A percentile compares a stretch with the other conserved stretches of the same genome.
These are phyloP conservation scores for Oryza australiensis DNA, from an alignment of 176 grass and related monocot species.

Conservation along the genomic window DNA sequence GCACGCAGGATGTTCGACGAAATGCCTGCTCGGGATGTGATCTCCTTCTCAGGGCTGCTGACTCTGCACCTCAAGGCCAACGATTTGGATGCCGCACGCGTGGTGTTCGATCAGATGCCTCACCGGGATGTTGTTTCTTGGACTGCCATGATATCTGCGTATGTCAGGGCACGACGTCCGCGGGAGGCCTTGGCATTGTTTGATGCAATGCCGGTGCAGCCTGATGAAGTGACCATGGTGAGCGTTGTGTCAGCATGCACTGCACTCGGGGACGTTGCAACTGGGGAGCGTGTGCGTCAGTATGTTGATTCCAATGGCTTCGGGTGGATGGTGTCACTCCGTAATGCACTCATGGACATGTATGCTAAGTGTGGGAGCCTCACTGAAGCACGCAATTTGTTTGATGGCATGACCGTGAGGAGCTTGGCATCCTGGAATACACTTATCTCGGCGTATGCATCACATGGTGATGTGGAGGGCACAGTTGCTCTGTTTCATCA, in stretches of 20 bases:
- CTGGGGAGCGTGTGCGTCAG: slow-evolving; percentile 34
- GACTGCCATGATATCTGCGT: slow-evolving; percentile 61
- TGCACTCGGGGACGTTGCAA: slow-evolving; percentile 56
- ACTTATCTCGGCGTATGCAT: slow-evolving; percentile 55
- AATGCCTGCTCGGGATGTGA: slow-evolving; percentile 49
- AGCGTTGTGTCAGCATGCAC: slow-evolving; percentile 57
- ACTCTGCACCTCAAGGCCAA: slow-evolving; percentile 37
- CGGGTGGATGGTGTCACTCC: slow-evolving; percentile 61
- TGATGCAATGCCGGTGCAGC: slow-evolving; percentile 43
- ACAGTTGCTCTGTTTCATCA: slow-evolving; percentile 41
- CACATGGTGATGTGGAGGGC: slow-evolving; percentile 39
- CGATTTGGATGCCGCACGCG: slow-evolving; percentile 39
- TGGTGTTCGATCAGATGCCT: slow-evolving; percentile 55
- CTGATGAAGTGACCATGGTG: slow-evolving; percentile 69
- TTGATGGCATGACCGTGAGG: slow-evolving; percentile 41
- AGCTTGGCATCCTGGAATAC: slow-evolving; percentile 56
- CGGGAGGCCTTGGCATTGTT: slow-evolving; percentile 55
- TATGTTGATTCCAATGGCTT: slow-evolving; percentile 54
- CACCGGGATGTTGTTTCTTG: slow-evolving; percentile 52
- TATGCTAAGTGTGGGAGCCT: slow-evolving; percentile 58
- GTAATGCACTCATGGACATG: slow-evolving; percentile 65
- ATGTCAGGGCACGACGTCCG: slow-evolving; percentile 32
- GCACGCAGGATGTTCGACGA: slow-evolving; percentile 50
- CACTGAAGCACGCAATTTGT: slow-evolving; percentile 37
- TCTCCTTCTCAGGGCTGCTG: slow-evolving; percentile 57